These are phyloP conservation scores for Leishmania tropica DNA, from an alignment of 208 protist genomes.

Conservation along the genomic window DNA sequence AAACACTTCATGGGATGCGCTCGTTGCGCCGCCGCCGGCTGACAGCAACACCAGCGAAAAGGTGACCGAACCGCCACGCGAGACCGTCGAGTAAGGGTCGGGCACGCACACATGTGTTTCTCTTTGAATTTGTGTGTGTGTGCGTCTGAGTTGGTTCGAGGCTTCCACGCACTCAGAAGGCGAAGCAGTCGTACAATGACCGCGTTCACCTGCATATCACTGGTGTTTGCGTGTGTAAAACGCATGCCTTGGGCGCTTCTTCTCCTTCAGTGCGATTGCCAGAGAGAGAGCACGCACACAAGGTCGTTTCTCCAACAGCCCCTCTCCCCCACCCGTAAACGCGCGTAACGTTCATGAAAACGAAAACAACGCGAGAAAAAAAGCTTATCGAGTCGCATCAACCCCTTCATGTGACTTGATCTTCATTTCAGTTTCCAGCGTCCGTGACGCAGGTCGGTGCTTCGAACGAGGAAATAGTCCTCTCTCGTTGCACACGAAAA, in stretches of 20 bases:
- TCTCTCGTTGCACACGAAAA: not conserved
- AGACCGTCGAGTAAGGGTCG: not conserved
- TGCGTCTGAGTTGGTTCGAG: not conserved
- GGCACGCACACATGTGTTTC: not conserved
- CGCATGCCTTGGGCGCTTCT: not conserved
- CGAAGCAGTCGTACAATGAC: not conserved
- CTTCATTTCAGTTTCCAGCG: not conserved
- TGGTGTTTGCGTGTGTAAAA: not conserved
- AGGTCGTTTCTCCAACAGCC: not conserved
- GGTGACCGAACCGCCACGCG: not conserved
- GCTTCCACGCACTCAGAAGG: not conserved
- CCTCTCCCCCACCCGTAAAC: not conserved
- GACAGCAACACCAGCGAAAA: not conserved
- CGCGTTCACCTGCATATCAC: not conserved
- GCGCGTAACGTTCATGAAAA: not conserved
- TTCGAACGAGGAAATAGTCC: not conserved
- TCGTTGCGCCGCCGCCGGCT: conserved; percentile 39
- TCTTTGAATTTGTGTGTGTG: not conserved
- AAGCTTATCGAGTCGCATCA: not conserved
- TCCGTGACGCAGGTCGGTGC: not conserved
- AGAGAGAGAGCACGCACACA: not conserved
- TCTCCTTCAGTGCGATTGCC: not conserved
- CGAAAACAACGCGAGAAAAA: not conserved
- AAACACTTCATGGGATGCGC: conserved; percentile 63
- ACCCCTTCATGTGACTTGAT: not conserved